These are phyloP conservation scores for Solanum appendiculatum DNA, from an alignment of 257 asterid species.

Conservation along the genomic window DNA sequence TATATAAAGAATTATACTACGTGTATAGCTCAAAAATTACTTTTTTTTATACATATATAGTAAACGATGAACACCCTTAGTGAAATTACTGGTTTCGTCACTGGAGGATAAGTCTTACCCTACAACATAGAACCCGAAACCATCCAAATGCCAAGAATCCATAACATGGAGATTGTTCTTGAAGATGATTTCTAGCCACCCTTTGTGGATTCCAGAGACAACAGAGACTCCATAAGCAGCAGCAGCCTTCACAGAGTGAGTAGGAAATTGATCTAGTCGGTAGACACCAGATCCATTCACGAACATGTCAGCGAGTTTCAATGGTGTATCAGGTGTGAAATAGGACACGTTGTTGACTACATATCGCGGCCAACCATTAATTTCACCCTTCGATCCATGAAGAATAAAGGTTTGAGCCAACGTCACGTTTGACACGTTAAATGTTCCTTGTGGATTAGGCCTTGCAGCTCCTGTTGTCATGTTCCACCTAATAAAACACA, in stretches of 20 bases:
- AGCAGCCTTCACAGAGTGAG: conserved; percentile 7
- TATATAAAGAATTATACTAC: no score
- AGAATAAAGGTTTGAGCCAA: conserved; percentile 45
- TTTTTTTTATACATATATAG: background rate
- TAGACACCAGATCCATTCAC: conserved; percentile 52
- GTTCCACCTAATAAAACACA: conserved; percentile 40
- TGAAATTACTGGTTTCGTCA: background rate
- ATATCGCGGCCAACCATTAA: conserved; percentile 8
- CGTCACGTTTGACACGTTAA: conserved; percentile 57
- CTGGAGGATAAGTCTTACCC: conserved; percentile 32
- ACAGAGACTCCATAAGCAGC: conserved; percentile 33
- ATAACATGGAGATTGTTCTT: conserved; percentile 13
- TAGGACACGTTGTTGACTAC: conserved; percentile 50
- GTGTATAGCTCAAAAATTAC: background rate
- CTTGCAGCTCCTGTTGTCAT: conserved; percentile 55
- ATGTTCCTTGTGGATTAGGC: conserved; percentile 71
- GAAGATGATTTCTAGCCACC: conserved; percentile 54
- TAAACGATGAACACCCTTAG: background rate
- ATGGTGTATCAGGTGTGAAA: conserved; percentile 29
- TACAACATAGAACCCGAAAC: conserved; percentile 45
- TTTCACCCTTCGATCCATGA: conserved; percentile 17
- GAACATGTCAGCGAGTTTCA: conserved; percentile 49
- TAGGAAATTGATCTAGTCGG: conserved; percentile 38
- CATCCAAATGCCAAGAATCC: conserved; percentile 78
- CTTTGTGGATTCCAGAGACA: conserved; percentile 49